Evolutionary conservation across 1,284 basidiomycete genomes (phyloP), one percentile per base, ranked within the genome.

Genomic region (Ganoderma multipileum): DNA sequence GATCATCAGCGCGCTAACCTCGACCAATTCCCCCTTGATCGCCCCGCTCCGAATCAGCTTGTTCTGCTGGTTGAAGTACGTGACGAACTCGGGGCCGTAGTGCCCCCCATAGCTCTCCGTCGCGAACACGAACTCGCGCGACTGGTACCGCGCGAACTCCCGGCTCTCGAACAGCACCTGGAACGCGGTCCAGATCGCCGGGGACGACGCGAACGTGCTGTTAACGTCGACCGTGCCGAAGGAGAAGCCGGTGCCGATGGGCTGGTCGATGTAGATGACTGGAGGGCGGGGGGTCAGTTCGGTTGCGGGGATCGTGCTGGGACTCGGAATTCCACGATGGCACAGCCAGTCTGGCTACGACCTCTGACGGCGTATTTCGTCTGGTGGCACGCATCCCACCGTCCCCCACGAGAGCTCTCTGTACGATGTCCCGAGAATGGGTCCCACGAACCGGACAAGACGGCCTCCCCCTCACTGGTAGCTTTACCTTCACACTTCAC

Each of bases 201-300:
- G 83, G 1, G 86, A 83, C 0, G 86, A 84, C 28, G 85, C 71
- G 59, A 83, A 75, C 0, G 89, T 90, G 76, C 86, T 89, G 71
- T 88, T 87, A 26, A 83, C 83, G 0, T 83, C 82, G 65, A 87
- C 85, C 0, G 78, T 84, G 3, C 90, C 89, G 67, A 85, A 87
- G 5, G 89, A 91, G 76, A 91, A 91, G 2, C 90, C 90, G 5
- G 89, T 87, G 0, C 88, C 89, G 64, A 91, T 89, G 0, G 92
- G 92, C 77, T 94, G 91, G 76, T 93, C 91, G 63, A 93, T 88
- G 75, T 92, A 93, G 59, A 94, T 88, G 77, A 91, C 89, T 91
- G 44, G 26, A 55, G 12, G 9, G 38, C 38, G 38, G 38, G 38
- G 12, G 12, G 38, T 39, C 12, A 39, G 38, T 14, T n/a, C n/a